Base-by-base conservation (phyloP, 768 basidiomycete genomes). In the Dioszegia crocea region DNA sequence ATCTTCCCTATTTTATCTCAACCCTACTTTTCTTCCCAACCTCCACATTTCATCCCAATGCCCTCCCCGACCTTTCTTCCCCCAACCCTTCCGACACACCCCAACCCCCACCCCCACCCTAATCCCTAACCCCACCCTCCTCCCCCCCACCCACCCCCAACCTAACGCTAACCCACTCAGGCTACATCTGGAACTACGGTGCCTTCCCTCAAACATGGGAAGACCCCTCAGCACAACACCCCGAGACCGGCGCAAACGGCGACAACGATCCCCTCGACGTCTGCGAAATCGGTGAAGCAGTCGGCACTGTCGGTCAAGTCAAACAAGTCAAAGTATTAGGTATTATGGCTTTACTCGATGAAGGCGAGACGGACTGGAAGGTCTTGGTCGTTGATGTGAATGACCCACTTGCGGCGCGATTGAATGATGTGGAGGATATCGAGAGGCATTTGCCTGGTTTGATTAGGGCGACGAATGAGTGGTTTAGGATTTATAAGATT, bases 351-450 rank as follows among this genome's bases (percentile, higher is more conserved):
- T 83, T 98, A 59, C 86, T 98, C 67, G 96, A 99, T 76, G 96
- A 98, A 78, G 96, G 96, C 71, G 96, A 98, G 82, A 98, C 96
- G 66, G 96, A 98, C 82, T 99, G 96, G 96, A 99, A 99, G 80
- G 89, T 99, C 81, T 85, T 99, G 79, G 96, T 94, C 76, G 91
- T 98, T 66, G 96, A 98, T 77, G 84, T 96, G 62, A 84, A 85
- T 67, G 96, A 98, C 77, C 94, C 96, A 41, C 86, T 98, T 61
- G 96, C 96, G 16, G 82, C 88, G 75, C 90, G 94, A 79, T 84
- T 99, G 74, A 99, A 98, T 79, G 96, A 99, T 78, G 89, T 98
- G 57, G 96, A 98, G 80, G 96, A 99, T 73, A 92, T 99, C 73
- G 96, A 98, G 81, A 84, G 92, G 65, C 93, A 98, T 78, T 86